These are phyloP conservation scores for Sporopachydermia lactativora DNA, from an alignment of 805 yeast genomes.

Conservation along the genomic window DNA sequence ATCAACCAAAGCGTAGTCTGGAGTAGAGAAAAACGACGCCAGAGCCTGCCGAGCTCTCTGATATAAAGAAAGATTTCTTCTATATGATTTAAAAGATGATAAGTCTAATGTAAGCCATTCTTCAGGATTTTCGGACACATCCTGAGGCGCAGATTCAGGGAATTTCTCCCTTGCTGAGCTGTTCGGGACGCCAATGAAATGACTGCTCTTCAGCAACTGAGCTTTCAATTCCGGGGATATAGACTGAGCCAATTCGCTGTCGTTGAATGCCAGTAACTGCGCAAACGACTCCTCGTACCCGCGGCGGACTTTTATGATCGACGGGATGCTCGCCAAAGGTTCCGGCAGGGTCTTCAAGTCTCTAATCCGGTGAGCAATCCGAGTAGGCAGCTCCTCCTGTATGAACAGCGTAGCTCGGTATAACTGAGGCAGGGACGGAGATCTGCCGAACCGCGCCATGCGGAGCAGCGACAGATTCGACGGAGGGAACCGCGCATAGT, in stretches of 20 bases:
- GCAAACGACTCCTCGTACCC: constrained; percentile 2
- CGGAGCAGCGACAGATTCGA: neutral
- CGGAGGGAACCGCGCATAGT: constrained; percentile 2
- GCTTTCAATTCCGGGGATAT: constrained; percentile 2
- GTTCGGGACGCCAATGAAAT: neutral
- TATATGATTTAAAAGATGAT: neutral
- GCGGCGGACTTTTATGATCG: neutral
- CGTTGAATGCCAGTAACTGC: constrained; percentile 3
- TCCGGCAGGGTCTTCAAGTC: constrained; percentile 3
- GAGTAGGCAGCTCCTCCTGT: constrained; percentile 3
- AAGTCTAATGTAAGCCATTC: neutral
- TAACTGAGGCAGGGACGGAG: constrained; percentile 2
- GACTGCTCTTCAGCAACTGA: neutral
- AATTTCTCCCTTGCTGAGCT: neutral
- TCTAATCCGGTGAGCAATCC: constrained; percentile 2
- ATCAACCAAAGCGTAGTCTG: neutral
- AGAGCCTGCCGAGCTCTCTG: neutral
- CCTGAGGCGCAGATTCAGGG: neutral
- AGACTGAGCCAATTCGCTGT: neutral
- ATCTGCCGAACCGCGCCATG: constrained; percentile 3
- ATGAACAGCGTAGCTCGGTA: constrained; percentile 1
- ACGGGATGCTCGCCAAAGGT: neutral
- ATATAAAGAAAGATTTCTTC: neutral
- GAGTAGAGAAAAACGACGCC: neutral
- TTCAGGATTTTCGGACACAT: too few species aligned